Evolutionary conservation across 2,329 filamentous ascomycete genomes (phyloP), one percentile per base, ranked within the genome.

Genomic region (Cryphonectria parasitica): DNA sequence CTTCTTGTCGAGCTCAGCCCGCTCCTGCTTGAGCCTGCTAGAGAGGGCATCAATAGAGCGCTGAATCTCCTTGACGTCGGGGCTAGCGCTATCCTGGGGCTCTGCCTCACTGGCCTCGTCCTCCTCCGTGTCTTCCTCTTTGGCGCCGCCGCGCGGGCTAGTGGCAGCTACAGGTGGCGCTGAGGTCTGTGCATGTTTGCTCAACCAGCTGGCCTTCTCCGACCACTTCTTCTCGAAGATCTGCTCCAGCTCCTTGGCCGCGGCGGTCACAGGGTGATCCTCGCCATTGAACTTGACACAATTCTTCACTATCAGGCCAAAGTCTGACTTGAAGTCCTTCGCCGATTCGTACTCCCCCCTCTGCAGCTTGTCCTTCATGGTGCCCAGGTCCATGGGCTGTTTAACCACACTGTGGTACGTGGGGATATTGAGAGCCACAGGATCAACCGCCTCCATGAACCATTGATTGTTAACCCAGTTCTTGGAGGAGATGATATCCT

Each of bases 321-420:
- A 88, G 77, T 97, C 95, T 71, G 87, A 87, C 77, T 97, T 92
- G 75, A 98, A 94, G 62, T 98, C 95, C 79, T 94, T 94, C 0
- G 93, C 87, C 69, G 87, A 93, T 74, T 89, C 87, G 77, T 98
- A 98, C 69, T 94, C 89, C 36, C 94, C 94, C 17, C 85, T 85
- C 75, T 91, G 89, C 56, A 98, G 85, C 81, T 97, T 97, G 58
- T 86, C 86, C 49, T 88, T 85, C 77, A 97, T 92, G n/a, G 93
- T 97, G 22, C 87, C 86, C 65, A 98, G 85, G 79, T 99, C 95
- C 95, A 98, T 99, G 0, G 96, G 96, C 79, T 95, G 94, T 85
- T 97, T 98, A 82, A 99, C 94, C 73, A 98, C 85, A 77, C 92
- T 94, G 79, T 96, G 93, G 79, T 99, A 99, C 34, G 92, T 91